A percentile compares a stretch with the other conserved stretches of the same genome.
Conservation (phyloP, 2,329 filamentous ascomycete species). For the Gaeumannomyces sp. region DNA sequence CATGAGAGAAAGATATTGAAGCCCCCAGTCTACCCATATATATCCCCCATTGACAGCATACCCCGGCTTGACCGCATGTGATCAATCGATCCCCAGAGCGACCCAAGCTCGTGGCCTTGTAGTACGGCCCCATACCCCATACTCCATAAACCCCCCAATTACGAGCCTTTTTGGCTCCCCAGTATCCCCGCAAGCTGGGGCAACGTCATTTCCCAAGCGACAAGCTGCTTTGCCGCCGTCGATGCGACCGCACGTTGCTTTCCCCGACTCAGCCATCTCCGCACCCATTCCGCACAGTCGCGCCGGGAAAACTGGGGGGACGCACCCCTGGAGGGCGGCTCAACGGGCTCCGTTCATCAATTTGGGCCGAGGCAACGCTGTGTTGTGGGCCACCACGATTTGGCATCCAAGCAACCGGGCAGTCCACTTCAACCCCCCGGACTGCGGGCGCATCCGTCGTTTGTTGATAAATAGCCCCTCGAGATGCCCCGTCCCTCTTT, state of each 20-base stretch:
- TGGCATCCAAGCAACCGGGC: not conserved
- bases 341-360: slow-evolving; percentile 8
- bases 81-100: no score
- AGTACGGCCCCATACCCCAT: not conserved
- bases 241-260: not conserved
- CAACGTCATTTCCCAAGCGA: not conserved
- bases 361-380: not conserved
- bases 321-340: slow-evolving; percentile 9
- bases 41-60: no score
- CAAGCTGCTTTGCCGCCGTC: not conserved
- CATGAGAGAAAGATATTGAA: no score
- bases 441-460: not conserved
- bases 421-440: no score
- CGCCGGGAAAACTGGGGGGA: not conserved
- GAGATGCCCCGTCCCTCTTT: not conserved
- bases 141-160: no score
- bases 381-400: not conserved
- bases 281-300: not conserved
- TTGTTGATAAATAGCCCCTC: not conserved
- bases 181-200: not conserved
- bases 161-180: not conserved
- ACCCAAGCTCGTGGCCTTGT: no score
- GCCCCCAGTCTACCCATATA: no score
- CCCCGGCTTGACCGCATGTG: no score
- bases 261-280: not conserved